phyloP scores from a whole-genome alignment of 768 basidiomycete genomes.

The Pleurotus tuoliensis region DNA sequence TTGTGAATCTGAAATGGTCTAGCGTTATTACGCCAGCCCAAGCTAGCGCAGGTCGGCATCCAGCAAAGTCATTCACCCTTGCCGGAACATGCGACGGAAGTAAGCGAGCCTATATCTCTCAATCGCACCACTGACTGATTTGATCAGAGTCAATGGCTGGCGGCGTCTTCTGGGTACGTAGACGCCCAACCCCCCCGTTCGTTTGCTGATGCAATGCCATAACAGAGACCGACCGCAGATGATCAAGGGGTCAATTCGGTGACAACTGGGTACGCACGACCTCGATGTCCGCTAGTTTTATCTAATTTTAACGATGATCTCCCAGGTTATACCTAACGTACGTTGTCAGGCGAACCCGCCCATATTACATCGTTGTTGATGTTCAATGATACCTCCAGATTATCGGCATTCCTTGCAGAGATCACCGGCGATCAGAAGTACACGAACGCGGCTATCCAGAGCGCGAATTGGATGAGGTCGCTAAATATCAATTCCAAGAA shows the following conservation, averaged over 20 bases:
- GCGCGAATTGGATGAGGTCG: slow-evolving; percentile 44
- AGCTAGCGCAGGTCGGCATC: slow-evolving; percentile 30
- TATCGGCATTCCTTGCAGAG: slow-evolving; percentile 48
- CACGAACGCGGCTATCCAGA: slow-evolving; percentile 38
- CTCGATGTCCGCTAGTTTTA: slow-evolving; percentile 6
- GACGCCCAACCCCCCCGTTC: background rate
- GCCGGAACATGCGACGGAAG: slow-evolving; percentile 40
- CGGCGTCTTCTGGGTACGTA: slow-evolving; percentile 50
- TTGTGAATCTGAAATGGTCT: background rate
- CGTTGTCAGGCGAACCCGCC: background rate
- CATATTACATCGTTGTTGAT: background rate
- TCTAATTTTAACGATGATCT: background rate
- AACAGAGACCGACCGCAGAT: slow-evolving; percentile 37
- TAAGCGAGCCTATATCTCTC: slow-evolving; percentile 17
- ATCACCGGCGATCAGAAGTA: slow-evolving; percentile 41
- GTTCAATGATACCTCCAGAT: slow-evolving; percentile 20
- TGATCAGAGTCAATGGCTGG: slow-evolving; percentile 44
- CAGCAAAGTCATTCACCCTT: slow-evolving; percentile 39
- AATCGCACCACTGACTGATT: background rate
- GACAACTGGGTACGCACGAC: slow-evolving; percentile 40
- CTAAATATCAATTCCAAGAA: slow-evolving; percentile 38
- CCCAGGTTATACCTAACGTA: slow-evolving; percentile 37
- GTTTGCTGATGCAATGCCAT: background rate
- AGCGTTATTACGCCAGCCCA: slow-evolving; percentile 42
- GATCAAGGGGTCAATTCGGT: slow-evolving; percentile 45